Percentiles rank a stretch among this genome's conserved stretches.
Evolutionary conservation across 2,329 filamentous ascomycete species (phyloP).

Genomic region (Diaporthe amygdali): DNA sequence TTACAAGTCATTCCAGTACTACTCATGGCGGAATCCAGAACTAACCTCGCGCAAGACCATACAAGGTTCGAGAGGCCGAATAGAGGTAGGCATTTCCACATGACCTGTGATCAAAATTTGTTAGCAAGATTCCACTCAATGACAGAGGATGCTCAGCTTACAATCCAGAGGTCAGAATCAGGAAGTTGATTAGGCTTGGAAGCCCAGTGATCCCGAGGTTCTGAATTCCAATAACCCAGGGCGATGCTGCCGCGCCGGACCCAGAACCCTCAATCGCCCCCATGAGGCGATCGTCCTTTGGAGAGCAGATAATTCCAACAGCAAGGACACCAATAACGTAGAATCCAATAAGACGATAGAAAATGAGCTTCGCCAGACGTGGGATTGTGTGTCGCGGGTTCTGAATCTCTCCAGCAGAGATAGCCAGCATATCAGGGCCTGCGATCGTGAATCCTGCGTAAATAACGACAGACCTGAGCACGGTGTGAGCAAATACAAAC

Average conservation of each 20-base stretch:
- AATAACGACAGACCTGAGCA: slow-evolving; percentile 21
- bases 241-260: slow-evolving; percentile 35
- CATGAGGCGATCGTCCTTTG: slow-evolving; percentile 36
- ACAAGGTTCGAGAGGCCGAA: neutral
- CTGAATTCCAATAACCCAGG: slow-evolving; percentile 63
- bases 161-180: slow-evolving; percentile 54
- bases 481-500: neutral
- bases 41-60: slow-evolving; percentile 3
- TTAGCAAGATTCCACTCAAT: neutral
- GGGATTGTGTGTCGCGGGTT: slow-evolving; percentile 28
- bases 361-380: slow-evolving; percentile 30
- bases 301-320: slow-evolving; percentile 39
- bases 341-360: slow-evolving; percentile 38
- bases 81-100: slow-evolving; percentile 6
- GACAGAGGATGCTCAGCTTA: neutral
- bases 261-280: slow-evolving; percentile 29
- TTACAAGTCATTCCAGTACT: rapidly evolving
- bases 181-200: slow-evolving; percentile 70
- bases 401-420: slow-evolving; percentile 28
- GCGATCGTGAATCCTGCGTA: slow-evolving; percentile 21
- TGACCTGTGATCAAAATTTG: neutral
- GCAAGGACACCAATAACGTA: slow-evolving; percentile 36
- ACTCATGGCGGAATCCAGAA: no score
- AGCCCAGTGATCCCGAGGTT: slow-evolving; percentile 65
- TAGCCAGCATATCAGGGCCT: slow-evolving; percentile 26